phyloP scores from a whole-genome alignment of 495 filamentous ascomycete species.

The Hyaloscypha variabilis region DNA sequence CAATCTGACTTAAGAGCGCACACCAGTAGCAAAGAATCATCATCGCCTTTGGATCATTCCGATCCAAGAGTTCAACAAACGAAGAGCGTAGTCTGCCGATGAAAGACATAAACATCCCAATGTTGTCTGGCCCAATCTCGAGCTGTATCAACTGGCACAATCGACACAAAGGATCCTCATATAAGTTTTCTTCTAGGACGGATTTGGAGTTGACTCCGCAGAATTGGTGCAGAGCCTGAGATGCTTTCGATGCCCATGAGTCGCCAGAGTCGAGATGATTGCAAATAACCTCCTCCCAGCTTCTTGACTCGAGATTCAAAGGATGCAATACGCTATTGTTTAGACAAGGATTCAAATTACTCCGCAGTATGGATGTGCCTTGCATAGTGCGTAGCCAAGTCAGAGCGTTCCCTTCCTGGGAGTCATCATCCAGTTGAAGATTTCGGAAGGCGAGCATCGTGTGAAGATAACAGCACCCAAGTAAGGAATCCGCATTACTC shows the following conservation, averaged over 20 bases:
- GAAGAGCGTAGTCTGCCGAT: neutral
- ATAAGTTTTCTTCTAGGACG: neutral
- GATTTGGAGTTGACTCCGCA: neutral
- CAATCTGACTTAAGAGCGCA: neutral
- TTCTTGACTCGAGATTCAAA: neutral
- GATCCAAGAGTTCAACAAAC: neutral
- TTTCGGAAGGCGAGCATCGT: slow-evolving; percentile 11
- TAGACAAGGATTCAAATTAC: neutral
- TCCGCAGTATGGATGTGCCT: neutral
- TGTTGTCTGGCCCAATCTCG: neutral
- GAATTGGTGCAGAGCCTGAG: neutral
- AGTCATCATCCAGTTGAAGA: neutral
- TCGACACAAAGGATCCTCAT: neutral
- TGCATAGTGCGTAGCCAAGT: slow-evolving; percentile 13
- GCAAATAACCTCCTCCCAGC: neutral
- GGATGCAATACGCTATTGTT: neutral
- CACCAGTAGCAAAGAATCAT: slow-evolving; percentile 1
- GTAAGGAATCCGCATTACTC: neutral
- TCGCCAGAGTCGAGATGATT: neutral
- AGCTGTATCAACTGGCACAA: neutral
- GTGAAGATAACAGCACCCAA: neutral
- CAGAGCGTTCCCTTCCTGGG: neutral
- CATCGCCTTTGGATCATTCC: slow-evolving; percentile 6
- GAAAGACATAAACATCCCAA: slow-evolving; percentile 10
- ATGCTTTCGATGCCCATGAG: slow-evolving; percentile 1